Evolutionary conservation across 306 rosid genomes (phyloP).

Genomic region (Malus fusca): DNA sequence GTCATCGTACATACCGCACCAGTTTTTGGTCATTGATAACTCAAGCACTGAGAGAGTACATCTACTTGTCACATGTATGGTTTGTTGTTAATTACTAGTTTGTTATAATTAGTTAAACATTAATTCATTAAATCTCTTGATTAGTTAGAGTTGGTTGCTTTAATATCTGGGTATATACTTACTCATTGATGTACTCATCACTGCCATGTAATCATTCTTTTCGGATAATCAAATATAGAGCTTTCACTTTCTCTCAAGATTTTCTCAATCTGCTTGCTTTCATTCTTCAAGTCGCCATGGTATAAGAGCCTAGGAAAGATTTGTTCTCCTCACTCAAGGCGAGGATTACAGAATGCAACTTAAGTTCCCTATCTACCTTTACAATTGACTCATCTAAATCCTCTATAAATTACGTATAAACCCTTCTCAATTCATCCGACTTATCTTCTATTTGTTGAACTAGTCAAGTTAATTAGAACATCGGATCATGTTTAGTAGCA

Average conservation of each 20-base stretch:
- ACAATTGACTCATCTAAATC: background rate
- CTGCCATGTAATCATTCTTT: background rate
- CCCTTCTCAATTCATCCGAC: background rate
- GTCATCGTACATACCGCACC: background rate
- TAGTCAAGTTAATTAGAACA: background rate
- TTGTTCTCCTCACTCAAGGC: background rate
- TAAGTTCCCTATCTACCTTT: background rate
- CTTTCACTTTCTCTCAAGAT: background rate
- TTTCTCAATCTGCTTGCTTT: background rate
- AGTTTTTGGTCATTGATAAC: background rate
- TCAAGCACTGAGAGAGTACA: too few species aligned
- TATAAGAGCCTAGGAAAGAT: background rate
- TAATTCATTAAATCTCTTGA: background rate
- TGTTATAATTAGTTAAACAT: background rate
- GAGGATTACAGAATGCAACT: background rate
- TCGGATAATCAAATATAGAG: background rate
- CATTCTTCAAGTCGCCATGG: background rate
- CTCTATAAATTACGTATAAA: background rate
- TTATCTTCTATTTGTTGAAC: background rate
- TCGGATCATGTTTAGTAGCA: background rate
- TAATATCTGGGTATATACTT: too few species aligned
- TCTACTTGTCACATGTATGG: too few species aligned
- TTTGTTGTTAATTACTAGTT: too few species aligned
- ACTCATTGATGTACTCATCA: background rate
- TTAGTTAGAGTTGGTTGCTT: too few species aligned